A percentile compares a stretch with the other conserved stretches of the same genome.
Conservation (phyloP, 164 flowering plant species). For the Litsea cubeba region DNA sequence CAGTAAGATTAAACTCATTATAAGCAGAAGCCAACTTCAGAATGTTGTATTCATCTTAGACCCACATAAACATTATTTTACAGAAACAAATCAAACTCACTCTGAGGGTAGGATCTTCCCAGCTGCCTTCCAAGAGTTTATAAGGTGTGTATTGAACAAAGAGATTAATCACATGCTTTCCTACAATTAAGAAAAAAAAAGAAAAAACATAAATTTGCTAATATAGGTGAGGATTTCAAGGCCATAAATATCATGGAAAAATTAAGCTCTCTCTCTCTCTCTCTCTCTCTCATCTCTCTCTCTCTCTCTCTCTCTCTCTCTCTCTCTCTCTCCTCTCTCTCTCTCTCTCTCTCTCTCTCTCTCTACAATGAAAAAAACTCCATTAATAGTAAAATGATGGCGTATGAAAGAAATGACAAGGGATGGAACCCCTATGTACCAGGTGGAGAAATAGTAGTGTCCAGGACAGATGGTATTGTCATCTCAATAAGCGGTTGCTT, state of each 20-base stretch:
- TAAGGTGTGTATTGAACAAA: slow-evolving; percentile 95
- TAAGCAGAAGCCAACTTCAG: neutral
- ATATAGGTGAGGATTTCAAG: too few relatives aligned
- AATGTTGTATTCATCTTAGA: neutral
- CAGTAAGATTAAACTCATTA: neutral
- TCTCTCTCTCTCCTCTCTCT: too few relatives aligned
- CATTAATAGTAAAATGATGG: too few relatives aligned
- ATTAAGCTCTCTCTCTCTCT: too few relatives aligned
- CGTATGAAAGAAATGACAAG: neutral
- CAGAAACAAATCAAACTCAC: slow-evolving; percentile 35
- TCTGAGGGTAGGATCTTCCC: slow-evolving; percentile 73
- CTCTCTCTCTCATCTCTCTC: too few relatives aligned
- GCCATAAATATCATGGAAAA: too few relatives aligned
- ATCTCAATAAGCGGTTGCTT: slow-evolving; percentile 85
- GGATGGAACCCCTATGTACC: slow-evolving; percentile 35
- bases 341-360: too few relatives aligned
- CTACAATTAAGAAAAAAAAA: slow-evolving; percentile 26
- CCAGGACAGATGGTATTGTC: slow-evolving; percentile 94
- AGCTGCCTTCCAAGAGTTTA: slow-evolving; percentile 73
- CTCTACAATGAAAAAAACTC: too few relatives aligned
- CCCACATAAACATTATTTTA: neutral
- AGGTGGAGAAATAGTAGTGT: slow-evolving; percentile 90
- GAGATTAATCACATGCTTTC: slow-evolving; percentile 88
- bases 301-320: too few relatives aligned
- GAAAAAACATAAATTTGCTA: neutral